Base-by-base conservation (phyloP, 1,284 basidiomycete genomes). In the Fomes fomentarius region DNA sequence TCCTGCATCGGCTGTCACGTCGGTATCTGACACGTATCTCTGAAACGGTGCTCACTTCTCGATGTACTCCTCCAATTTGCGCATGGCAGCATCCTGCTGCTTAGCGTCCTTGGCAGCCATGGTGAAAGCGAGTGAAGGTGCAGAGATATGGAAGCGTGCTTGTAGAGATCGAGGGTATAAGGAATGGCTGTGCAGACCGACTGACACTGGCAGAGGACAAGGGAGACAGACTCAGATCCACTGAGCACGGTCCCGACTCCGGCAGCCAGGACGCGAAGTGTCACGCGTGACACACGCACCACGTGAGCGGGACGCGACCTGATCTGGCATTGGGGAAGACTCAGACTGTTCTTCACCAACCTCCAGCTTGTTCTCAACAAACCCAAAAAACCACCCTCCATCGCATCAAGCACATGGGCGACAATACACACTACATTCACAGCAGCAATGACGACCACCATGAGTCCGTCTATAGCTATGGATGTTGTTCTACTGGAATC, bases 11-110 rank as follows among this genome's bases (percentile, higher is more conserved):
- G 31, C 7, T 4, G 28, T 50, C 41, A 54, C 37, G 58, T 66
- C 55, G 64, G 64, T 55, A 19, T 37, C 40, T 37, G 14, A 19
- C 17, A 19, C 46, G 38, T 41, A 37, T 8, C 47, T 43, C 42
- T 42, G 33, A 52, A 31, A 45, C 61, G 51, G 54, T 47, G 47
- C 62, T 38, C 43, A 71, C 69, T 69, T 69, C 60, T 70, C 69
- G 43, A 71, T 85, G 64, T 83, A 86, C 66, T 87, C 85, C 58
- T 86, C 82, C 24, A 86, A 71, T 48, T 69, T 85, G 80, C 52
- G 60, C 19, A 63, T 73, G 73, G 49, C n/a, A n/a, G n/a, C 76
- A 41, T 67, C 68, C 21, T 65, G 54, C 19, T 64, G 60, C 47
- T 61, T 60, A 11, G 57, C 51, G 42, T 69, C 66, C 41, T 67